A percentile compares a stretch with the other conserved stretches of the same genome.
Evolutionary conservation across 306 rosid genomes (phyloP).

Genomic region (Citrullus amarus): DNA sequence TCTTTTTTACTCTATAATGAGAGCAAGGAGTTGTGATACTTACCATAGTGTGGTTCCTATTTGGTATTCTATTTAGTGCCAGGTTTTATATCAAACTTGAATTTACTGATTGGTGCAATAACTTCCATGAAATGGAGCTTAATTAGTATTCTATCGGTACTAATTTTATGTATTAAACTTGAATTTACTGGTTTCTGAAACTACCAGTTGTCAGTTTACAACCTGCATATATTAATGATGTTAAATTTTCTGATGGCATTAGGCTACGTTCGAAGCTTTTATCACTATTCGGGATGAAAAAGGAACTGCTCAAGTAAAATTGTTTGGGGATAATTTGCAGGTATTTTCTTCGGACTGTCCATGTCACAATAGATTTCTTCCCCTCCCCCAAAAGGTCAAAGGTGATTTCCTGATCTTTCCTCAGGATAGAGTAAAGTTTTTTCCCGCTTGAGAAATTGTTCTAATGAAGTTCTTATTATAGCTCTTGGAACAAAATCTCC

Average conservation of each 20-base stretch:
- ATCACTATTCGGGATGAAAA: constrained; percentile 78
- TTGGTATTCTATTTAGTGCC: not conserved
- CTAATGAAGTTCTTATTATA: constrained; percentile 18
- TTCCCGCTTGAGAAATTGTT: constrained; percentile 2
- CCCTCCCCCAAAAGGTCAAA: not conserved
- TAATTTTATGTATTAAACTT: not conserved
- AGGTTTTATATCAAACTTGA: not conserved
- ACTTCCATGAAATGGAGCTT: not conserved
- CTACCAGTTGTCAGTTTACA: not conserved
- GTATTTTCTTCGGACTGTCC: constrained; percentile 18
- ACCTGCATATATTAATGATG: not conserved
- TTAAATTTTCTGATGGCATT: constrained; percentile 14
- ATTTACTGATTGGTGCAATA: not conserved
- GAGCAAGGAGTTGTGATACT: not conserved
- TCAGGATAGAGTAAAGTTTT: not conserved
- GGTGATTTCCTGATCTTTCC: not conserved
- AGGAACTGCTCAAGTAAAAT: constrained; percentile 76
- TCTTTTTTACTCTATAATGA: not conserved
- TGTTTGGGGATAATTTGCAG: constrained; percentile 86
- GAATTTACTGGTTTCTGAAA: not conserved
- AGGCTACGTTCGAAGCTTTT: constrained; percentile 94
- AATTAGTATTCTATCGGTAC: not conserved
- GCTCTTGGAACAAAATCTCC: constrained; percentile 93
- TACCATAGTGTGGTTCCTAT: not conserved
- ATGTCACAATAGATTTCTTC: not conserved